Evolutionary conservation across 768 basidiomycete genomes (phyloP).

Genomic region (Postia placenta): DNA sequence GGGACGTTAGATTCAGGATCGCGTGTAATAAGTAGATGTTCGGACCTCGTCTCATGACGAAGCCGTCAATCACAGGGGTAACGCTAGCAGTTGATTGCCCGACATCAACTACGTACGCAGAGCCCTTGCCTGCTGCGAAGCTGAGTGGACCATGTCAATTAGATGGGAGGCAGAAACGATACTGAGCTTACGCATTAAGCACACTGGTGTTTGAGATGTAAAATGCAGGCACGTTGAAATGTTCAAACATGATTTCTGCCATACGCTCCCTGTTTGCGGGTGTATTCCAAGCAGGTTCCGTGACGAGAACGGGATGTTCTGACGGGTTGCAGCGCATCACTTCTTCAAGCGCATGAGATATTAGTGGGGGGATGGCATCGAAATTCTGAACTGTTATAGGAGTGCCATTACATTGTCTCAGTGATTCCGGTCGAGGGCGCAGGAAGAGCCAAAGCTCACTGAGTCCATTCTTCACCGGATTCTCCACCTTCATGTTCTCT

Average conservation of each 20-base stretch:
- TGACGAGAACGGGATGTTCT: conserved; percentile 89
- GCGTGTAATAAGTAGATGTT: not conserved
- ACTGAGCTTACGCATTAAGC: conserved; percentile 70
- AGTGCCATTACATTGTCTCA: not conserved
- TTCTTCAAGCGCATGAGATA: conserved; percentile 70
- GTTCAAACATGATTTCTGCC: conserved; percentile 97
- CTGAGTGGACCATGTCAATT: conserved; percentile 31
- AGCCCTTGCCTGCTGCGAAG: conserved; percentile 94
- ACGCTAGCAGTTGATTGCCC: conserved; percentile 87
- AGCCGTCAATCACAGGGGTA: conserved; percentile 95
- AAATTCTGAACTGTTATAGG: conserved; percentile 67
- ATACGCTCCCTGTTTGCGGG: conserved; percentile 87
- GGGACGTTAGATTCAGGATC: not conserved
- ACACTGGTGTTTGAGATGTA: conserved; percentile 96
- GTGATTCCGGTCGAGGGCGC: not conserved
- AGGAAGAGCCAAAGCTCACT: conserved; percentile 41
- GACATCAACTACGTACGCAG: conserved; percentile 93
- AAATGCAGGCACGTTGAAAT: conserved; percentile 90
- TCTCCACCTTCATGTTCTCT: conserved; percentile 79
- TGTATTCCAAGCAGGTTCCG: conserved; percentile 97
- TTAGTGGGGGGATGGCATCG: conserved; percentile 60
- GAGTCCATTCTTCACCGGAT: conserved; percentile 79
- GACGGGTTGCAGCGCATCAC: conserved; percentile 70
- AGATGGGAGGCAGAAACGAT: not conserved
- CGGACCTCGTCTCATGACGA: conserved; percentile 90